Percentiles rank a stretch among this genome's conserved stretches.
Evolutionary conservation across 176 grass and related monocot species (phyloP).

Genomic region (Oryza longistaminata): DNA sequence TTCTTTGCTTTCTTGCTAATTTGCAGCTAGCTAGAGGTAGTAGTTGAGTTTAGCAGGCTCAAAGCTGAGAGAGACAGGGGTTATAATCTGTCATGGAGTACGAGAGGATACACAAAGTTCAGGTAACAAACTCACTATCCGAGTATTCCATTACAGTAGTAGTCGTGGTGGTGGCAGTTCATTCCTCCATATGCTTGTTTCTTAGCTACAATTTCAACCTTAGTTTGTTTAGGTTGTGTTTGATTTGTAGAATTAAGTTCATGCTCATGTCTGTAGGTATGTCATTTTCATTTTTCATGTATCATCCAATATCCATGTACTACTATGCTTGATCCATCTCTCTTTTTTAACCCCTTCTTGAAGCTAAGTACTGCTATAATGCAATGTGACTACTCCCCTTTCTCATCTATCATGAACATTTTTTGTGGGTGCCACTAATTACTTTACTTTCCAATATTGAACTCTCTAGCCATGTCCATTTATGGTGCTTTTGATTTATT

Average conservation of each 20-base stretch:
- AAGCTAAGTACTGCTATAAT: not conserved
- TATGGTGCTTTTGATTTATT: not conserved
- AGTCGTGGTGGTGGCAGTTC: too few relatives aligned
- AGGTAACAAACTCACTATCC: conserved; percentile 43
- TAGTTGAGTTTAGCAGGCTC: too few relatives aligned
- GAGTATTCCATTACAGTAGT: too few relatives aligned
- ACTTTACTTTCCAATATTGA: not conserved
- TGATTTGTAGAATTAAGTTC: not conserved
- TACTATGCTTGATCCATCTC: not conserved
- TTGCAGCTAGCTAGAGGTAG: too few relatives aligned
- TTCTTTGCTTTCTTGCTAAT: too few relatives aligned
- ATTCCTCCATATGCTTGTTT: not conserved
- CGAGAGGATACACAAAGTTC: conserved; percentile 87
- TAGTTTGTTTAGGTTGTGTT: not conserved
- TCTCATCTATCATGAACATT: not conserved
- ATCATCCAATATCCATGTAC: not conserved
- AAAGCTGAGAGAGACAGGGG: too few relatives aligned
- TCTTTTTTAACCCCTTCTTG: not conserved
- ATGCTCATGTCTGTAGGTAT: not conserved
- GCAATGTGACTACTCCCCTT: not conserved
- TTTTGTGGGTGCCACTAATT: not conserved
- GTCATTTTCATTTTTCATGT: not conserved
- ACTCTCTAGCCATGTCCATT: not conserved
- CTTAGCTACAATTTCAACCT: not conserved
- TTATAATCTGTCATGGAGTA: conserved; percentile 55